Evolutionary conservation across 352 stramenopile species (phyloP).

Genomic region (Phytophthora fragariaefolia): DNA sequence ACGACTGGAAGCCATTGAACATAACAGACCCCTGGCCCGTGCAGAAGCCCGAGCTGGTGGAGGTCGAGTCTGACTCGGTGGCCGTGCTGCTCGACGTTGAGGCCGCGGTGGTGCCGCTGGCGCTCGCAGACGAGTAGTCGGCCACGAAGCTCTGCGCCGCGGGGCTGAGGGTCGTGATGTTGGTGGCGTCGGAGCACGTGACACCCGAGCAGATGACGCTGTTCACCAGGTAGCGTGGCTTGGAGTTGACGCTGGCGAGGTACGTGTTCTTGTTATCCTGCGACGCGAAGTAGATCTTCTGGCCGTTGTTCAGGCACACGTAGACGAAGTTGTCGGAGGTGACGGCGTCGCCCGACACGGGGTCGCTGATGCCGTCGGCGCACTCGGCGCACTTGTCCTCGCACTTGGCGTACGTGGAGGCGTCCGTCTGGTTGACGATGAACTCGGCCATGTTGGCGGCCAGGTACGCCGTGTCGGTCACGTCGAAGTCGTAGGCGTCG

Average conservation of each 20-base stretch:
- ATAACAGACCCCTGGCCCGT: slow-evolving; percentile 76
- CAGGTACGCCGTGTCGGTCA: slow-evolving; percentile 77
- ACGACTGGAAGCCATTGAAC: slow-evolving; percentile 85
- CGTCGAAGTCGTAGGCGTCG: slow-evolving; percentile 51
- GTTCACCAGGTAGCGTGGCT: slow-evolving; percentile 58
- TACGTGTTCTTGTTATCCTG: slow-evolving; percentile 71
- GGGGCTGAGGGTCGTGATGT: slow-evolving; percentile 62
- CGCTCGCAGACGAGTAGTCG: slow-evolving; percentile 33
- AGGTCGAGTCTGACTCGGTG: slow-evolving; percentile 29
- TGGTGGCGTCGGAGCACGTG: slow-evolving; percentile 64
- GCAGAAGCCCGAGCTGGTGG: slow-evolving; percentile 53
- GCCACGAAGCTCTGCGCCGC: slow-evolving; percentile 47
- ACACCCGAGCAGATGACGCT: slow-evolving; percentile 59
- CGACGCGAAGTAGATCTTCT: slow-evolving; percentile 89
- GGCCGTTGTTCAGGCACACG: slow-evolving; percentile 74
- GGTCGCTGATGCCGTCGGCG: slow-evolving; percentile 56
- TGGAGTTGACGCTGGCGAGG: slow-evolving; percentile 59
- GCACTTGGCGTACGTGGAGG: slow-evolving; percentile 47
- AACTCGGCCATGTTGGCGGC: slow-evolving; percentile 77
- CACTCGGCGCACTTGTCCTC: slow-evolving; percentile 53
- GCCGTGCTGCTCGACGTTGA: slow-evolving; percentile 31
- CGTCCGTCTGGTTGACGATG: slow-evolving; percentile 48
- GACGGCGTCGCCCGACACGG: slow-evolving; percentile 64
- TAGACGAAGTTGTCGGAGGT: slow-evolving; percentile 69
- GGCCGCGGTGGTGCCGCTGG: slow-evolving; percentile 23